Conservation (phyloP, 163 green algal species). For the Scenedesmus sp. region DNA sequence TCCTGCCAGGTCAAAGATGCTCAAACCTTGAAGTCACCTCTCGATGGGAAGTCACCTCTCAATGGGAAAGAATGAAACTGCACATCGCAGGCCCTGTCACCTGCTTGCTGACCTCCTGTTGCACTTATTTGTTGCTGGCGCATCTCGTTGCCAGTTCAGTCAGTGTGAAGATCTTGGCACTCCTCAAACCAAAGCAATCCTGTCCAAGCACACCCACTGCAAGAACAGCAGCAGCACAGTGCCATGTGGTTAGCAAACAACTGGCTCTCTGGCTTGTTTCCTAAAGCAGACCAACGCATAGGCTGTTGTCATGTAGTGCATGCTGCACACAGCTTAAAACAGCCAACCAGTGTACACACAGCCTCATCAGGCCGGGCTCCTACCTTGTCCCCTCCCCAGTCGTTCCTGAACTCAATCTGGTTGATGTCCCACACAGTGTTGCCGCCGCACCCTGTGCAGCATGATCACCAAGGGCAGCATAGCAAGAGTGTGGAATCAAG, state of each 20-base stretch:
- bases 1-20: no score
- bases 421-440: conserved; percentile 43
- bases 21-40: no score
- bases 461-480: neutral
- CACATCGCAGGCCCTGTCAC: no score
- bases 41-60: no score
- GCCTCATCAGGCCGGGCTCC: neutral
- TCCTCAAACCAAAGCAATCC: conserved; percentile 12
- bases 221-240: neutral
- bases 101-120: no score
- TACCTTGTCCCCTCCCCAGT: conserved; percentile 45
- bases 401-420: conserved; percentile 37
- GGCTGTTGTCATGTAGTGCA: no score
- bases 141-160: no score
- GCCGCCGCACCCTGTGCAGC: conserved; percentile 37
- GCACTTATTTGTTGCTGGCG: no score
- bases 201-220: conserved; percentile 32
- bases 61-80: no score
- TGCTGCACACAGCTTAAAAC: neutral
- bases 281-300: no score
- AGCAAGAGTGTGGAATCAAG: no score
- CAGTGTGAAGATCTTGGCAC: neutral
- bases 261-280: neutral
- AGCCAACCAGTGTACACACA: neutral
- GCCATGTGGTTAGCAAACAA: neutral